phyloP scores from a whole-genome alignment of 2,329 filamentous ascomycete genomes.

The Juglanconis juglandina region DNA sequence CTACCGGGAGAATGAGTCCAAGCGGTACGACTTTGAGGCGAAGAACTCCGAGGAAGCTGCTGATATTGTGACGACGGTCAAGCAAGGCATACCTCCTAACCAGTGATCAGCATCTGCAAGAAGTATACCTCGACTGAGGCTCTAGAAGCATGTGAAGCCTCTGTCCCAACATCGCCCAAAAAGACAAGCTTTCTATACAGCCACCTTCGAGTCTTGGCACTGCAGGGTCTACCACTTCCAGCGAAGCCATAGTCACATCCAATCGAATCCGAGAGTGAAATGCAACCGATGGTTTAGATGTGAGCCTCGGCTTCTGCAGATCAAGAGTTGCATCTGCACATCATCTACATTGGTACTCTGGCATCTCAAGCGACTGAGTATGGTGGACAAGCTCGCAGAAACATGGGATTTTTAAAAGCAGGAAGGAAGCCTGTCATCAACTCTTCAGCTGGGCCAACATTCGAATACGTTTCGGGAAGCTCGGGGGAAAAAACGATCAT shows the following conservation, averaged over 20 bases:
- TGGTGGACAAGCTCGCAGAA: not conserved
- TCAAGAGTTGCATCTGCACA: not conserved
- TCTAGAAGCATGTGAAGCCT: not conserved
- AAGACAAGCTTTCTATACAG: not conserved
- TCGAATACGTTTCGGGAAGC: not conserved
- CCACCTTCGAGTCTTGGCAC: not conserved
- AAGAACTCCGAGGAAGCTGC: conserved; percentile 66
- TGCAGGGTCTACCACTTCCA: not conserved
- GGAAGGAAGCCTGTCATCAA: not conserved
- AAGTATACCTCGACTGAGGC: not conserved
- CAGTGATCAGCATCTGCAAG: conserved; percentile 36
- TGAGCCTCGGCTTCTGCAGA: not conserved
- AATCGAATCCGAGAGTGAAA: not conserved
- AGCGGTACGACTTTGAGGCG: conserved; percentile 84
- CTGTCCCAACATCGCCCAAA: no score
- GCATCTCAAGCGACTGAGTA: not conserved
- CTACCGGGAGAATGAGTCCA: conserved; percentile 71
- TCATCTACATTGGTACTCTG: not conserved
- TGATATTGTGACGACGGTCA: conserved; percentile 77
- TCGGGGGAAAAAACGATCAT: conserved; percentile 9
- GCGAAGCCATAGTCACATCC: not conserved
- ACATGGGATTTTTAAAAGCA: not conserved
- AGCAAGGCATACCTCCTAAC: conserved; percentile 70
- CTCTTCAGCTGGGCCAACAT: not conserved
- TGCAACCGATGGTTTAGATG: not conserved